Conservation (phyloP, 495 filamentous ascomycete species). For the Talaromyces proteolyticus region DNA sequence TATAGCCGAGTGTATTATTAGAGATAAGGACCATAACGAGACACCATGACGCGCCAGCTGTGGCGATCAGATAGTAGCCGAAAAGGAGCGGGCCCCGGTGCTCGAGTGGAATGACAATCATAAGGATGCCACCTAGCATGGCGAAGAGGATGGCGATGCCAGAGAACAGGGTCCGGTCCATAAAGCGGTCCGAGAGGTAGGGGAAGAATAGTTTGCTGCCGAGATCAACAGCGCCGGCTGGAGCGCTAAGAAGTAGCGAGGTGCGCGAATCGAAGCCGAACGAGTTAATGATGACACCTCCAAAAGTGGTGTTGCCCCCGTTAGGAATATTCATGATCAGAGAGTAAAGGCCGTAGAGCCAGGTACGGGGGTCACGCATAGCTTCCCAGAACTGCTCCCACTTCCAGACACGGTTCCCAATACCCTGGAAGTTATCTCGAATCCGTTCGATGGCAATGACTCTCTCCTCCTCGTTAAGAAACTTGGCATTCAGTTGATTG, state of each 20-base stretch:
- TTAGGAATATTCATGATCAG: conserved; percentile 42
- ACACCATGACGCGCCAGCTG: conserved; percentile 41
- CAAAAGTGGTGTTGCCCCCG: conserved; percentile 27
- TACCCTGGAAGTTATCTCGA: conserved; percentile 49
- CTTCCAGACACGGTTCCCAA: conserved; percentile 56
- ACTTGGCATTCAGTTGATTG: conserved; percentile 47
- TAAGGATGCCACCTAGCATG: conserved; percentile 48
- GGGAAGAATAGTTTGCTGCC: conserved; percentile 14
- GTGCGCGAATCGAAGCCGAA: conserved; percentile 19
- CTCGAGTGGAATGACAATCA: conserved; percentile 43
- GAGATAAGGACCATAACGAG: conserved; percentile 42
- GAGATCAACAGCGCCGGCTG: conserved; percentile 18
- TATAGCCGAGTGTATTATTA: conserved; percentile 55
- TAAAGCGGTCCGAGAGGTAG: conserved; percentile 14
- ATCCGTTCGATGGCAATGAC: conserved; percentile 49
- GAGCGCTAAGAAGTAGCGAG: conserved; percentile 16
- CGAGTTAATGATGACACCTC: conserved; percentile 20
- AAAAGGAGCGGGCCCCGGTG: conserved; percentile 39
- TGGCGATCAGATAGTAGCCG: conserved; percentile 46
- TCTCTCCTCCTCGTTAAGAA: conserved; percentile 49
- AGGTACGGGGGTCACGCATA: conserved; percentile 45
- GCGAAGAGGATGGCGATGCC: conserved; percentile 13
- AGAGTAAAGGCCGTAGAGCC: conserved; percentile 48
- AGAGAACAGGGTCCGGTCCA: conserved; percentile 15
- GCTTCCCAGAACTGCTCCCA: conserved; percentile 46